Percentiles rank a stretch among this genome's conserved stretches.
Conservation (phyloP, 805 yeast species). For the Lipomyces starkeyi region DNA sequence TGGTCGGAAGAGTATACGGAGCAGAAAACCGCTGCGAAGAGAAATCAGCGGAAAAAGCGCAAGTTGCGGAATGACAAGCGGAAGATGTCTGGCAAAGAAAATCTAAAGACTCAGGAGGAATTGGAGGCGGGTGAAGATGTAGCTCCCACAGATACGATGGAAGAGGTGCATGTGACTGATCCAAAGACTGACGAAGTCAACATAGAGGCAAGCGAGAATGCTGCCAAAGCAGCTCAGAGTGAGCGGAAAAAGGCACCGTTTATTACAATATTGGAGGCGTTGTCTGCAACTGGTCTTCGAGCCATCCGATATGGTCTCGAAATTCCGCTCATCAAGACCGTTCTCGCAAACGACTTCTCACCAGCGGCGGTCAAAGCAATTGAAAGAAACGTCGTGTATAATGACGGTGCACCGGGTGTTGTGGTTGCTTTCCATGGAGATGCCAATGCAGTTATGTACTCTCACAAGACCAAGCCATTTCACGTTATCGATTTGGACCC, state of each 20-base stretch:
- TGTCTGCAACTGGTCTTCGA: slow-evolving; percentile 93
- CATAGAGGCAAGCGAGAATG: slow-evolving; percentile 22
- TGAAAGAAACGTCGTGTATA: slow-evolving; percentile 69
- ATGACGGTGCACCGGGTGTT: slow-evolving; percentile 56
- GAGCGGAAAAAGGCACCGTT: slow-evolving; percentile 48
- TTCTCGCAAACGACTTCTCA: slow-evolving; percentile 89
- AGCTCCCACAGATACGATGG: slow-evolving; percentile 13
- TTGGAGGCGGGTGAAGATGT: slow-evolving; percentile 11
- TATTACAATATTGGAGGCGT: slow-evolving; percentile 80
- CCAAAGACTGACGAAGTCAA: slow-evolving; percentile 2
- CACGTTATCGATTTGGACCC: slow-evolving; percentile 96
- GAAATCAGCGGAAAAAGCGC: slow-evolving; percentile 36
- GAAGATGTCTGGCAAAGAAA: slow-evolving; percentile 16
- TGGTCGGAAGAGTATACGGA: slow-evolving; percentile 71
- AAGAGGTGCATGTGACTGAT: slow-evolving; percentile 6
- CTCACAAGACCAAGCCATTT: slow-evolving; percentile 50
- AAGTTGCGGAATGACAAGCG: slow-evolving; percentile 15
- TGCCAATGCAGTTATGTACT: slow-evolving; percentile 84
- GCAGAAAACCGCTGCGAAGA: slow-evolving; percentile 44
- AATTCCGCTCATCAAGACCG: slow-evolving; percentile 71
- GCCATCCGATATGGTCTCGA: slow-evolving; percentile 94
- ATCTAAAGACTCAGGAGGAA: slow-evolving; percentile 22
- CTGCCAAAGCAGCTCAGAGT: slow-evolving; percentile 14
- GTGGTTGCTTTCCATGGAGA: slow-evolving; percentile 81
- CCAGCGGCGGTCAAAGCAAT: slow-evolving; percentile 86